Base-by-base conservation (phyloP, 768 basidiomycete genomes). In the Amanita inopinata region DNA sequence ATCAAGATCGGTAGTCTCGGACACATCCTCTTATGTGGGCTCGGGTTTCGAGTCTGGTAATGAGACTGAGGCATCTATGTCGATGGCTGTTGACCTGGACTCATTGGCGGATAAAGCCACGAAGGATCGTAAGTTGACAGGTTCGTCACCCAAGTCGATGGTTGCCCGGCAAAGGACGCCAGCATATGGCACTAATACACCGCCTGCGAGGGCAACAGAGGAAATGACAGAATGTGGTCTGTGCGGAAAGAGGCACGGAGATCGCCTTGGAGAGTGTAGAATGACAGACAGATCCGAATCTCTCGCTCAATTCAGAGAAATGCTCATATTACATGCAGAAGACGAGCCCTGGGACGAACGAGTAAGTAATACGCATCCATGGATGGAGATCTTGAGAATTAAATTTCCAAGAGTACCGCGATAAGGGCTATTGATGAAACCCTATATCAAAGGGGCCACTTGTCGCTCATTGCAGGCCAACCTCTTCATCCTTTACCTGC, bases 231-330 rank as follows among this genome's bases (percentile, higher is more conserved):
- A 53, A 25, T 89, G 86, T 54, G 76, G 80, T 7, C 61, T 90
- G 14, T 90, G 86, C 56, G 74, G 73, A 27, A 51, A 47, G 12
- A 50, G 45, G 7, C 83, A 86, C 51, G 71, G 63, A 11, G 58
- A 60, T 35, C 67, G 69, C 20, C 49, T 52, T 7, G 63, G 62
- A 19, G 53, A 67, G 42, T 89, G 86, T 53, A 54, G 54, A 17
- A 84, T 89, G 85, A 75, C 73, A 5, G 69, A 78, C 17, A 67
- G 62, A 38, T 75, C 82, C 12, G 69, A 75, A 43, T 76, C 85
- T 54, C 65, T 89, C 15, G 71, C 74, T 9, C 76, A 83, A 51
- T 87, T 77, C 52, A 74, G 85, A 33, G 66, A 71, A 34, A 78
- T 85, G 62, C 59, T 88, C 27, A 58, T 87, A 47, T 58, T 72